A percentile compares a stretch with the other conserved stretches of the same genome.
phyloP scores from a whole-genome alignment of 495 filamentous ascomycete species.

The Trichoderma asperelloides region DNA sequence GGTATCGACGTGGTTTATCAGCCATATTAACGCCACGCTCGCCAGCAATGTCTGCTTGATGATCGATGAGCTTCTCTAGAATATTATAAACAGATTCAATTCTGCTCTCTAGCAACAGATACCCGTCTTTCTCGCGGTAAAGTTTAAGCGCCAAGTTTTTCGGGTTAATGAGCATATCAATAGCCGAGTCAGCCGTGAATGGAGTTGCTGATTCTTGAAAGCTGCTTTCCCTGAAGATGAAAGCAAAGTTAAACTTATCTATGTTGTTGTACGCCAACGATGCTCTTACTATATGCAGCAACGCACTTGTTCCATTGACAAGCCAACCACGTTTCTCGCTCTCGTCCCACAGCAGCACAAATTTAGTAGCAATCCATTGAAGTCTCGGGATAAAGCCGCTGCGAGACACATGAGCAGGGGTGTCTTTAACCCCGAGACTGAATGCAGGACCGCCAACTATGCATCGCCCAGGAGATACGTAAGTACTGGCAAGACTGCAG shows the following conservation, averaged over 20 bases:
- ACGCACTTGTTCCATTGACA: constrained; percentile 21
- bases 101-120: neutral
- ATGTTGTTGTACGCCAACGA: neutral
- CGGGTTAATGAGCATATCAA: neutral
- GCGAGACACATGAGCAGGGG: neutral
- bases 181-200: neutral
- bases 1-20: neutral
- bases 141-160: neutral
- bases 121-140: neutral
- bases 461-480: neutral
- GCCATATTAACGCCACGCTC: neutral
- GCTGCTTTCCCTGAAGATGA: neutral
- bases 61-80: neutral
- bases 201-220: neutral
- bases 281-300: neutral
- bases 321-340: constrained; percentile 26
- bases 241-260: neutral
- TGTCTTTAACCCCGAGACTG: neutral
- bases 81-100: neutral
- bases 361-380: constrained; percentile 15
- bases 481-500: neutral
- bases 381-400: constrained; percentile 16
- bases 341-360: constrained; percentile 24
- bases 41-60: neutral
- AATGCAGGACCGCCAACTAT: neutral